Conservation (phyloP, 108 stramenopile genomes). For the Mayamaea pseudoterrestris region DNA sequence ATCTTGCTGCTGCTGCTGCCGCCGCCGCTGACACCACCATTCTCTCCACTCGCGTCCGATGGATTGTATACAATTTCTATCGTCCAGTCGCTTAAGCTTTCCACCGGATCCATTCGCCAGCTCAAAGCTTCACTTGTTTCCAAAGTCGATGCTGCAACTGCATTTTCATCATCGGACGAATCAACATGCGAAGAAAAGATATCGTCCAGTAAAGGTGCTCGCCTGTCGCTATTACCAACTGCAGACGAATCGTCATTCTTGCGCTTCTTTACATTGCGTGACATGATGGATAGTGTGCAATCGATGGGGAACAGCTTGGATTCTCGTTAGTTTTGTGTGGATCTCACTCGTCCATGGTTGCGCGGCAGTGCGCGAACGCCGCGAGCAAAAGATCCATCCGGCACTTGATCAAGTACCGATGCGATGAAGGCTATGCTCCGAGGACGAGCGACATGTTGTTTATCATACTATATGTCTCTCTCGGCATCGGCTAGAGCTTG, state of each 20-base stretch:
- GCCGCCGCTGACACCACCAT: too few species aligned
- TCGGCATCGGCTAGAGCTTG: too few species aligned
- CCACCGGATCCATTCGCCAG: conserved; percentile 18
- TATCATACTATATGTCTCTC: too few species aligned
- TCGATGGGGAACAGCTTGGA: neutral
- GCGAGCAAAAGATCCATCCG: too few species aligned
- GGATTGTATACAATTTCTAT: conserved; percentile 19
- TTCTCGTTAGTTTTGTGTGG: too few species aligned
- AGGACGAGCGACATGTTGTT: too few species aligned
- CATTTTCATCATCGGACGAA: neutral
- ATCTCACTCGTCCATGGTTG: too few species aligned
- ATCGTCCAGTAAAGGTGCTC: neutral
- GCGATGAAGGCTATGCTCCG: too few species aligned
- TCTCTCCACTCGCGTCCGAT: too few species aligned
- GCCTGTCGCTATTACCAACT: neutral
- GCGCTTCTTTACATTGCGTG: neutral
- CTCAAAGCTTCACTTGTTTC: neutral
- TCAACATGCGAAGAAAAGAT: neutral
- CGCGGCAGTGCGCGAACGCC: too few species aligned
- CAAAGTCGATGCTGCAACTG: neutral
- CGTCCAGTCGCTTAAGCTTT: conserved; percentile 28
- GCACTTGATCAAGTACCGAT: too few species aligned
- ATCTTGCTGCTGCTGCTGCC: too few species aligned
- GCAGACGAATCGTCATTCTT: neutral
- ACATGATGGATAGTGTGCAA: neutral